Base-by-base conservation (phyloP, 257 asterid species). In the Perilla frutescens region DNA sequence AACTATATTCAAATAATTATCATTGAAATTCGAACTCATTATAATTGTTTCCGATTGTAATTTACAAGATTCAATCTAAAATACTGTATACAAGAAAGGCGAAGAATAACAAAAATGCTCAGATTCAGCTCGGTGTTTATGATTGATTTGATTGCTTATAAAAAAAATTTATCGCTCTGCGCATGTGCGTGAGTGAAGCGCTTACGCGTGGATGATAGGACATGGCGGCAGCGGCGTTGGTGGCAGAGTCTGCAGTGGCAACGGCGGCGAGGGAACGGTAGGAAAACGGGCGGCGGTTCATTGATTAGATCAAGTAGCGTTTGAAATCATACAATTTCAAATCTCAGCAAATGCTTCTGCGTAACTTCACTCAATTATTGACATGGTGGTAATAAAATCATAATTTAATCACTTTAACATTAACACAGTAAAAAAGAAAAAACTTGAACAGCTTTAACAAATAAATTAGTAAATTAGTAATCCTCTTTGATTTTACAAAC, bases 261-360 rank as follows among this genome's bases (percentile, higher is more conserved):
- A 87, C 88, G 13, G 79, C 83, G 39, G 89, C 86, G 57, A 81
- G 56, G 66, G 83, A 83, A 34, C 81, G 86, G 81, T 86, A 61
- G 59, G 87, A 37, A 62, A 80, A 74, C 61, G 85, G 73, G 63
- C 86, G 80, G 72, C 83, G 93, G 76, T 70, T 89, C 97, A 89
- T 90, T 39, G 71, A 66, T 76, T 11, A 37, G 61, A 61, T 8
- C 12, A 20, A 45, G 64, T 45, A 26, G 32, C 36, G 12, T 14
- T n/a, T 40, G 32, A 55, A 58, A 62, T 14, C 5, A 39, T 39
- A 14, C 50, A 39, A 4, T 34, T 61, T 13, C 1, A 55, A 20
- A 55, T 29, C 62, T 29, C 14, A 57, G 37, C 7, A 40, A n/a
- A 39, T 32, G 47, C 50, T 3, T 7, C 53, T 41, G 14, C 55